phyloP scores from a whole-genome alignment of 805 yeast species.

The Yarrowia alimentaria region DNA sequence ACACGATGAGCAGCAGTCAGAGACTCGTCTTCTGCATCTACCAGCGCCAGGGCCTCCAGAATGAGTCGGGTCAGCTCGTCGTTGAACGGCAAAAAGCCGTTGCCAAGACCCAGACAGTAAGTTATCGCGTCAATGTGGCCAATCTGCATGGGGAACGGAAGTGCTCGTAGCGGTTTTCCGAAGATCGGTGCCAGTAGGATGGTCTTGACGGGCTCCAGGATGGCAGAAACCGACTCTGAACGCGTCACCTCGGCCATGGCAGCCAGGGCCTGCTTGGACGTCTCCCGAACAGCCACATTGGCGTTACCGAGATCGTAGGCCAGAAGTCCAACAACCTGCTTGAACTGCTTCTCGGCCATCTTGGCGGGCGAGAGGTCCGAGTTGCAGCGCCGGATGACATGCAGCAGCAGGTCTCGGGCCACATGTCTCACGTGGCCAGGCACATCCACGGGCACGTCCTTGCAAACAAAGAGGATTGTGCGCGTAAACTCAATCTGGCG shows the following conservation, averaged over 20 bases:
- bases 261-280: slow-evolving; percentile 69
- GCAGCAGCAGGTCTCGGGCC: slow-evolving; percentile 66
- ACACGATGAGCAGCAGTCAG: slow-evolving; percentile 82
- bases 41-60: slow-evolving; percentile 87
- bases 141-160: slow-evolving; percentile 98
- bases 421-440: slow-evolving; percentile 73
- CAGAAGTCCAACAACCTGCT: slow-evolving; percentile 78
- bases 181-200: slow-evolving; percentile 88
- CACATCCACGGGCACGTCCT: slow-evolving; percentile 86
- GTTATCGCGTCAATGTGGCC: slow-evolving; percentile 98
- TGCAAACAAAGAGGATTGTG: slow-evolving; percentile 81
- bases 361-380: slow-evolving; percentile 58
- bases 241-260: slow-evolving; percentile 67
- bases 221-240: slow-evolving; percentile 60
- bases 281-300: slow-evolving; percentile 73
- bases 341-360: slow-evolving; percentile 69
- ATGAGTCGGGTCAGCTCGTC: slow-evolving; percentile 84
- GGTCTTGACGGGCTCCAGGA: slow-evolving; percentile 80
- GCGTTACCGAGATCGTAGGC: slow-evolving; percentile 93
- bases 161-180: slow-evolving; percentile 93
- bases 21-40: slow-evolving; percentile 97
- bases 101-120: slow-evolving; percentile 76
- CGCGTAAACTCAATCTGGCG: slow-evolving; percentile 82
- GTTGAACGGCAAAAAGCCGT: slow-evolving; percentile 77
- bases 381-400: slow-evolving; percentile 66